Evolutionary conservation across 2,329 filamentous ascomycete genomes (phyloP).

Genomic region (Colletotrichum sp.): DNA sequence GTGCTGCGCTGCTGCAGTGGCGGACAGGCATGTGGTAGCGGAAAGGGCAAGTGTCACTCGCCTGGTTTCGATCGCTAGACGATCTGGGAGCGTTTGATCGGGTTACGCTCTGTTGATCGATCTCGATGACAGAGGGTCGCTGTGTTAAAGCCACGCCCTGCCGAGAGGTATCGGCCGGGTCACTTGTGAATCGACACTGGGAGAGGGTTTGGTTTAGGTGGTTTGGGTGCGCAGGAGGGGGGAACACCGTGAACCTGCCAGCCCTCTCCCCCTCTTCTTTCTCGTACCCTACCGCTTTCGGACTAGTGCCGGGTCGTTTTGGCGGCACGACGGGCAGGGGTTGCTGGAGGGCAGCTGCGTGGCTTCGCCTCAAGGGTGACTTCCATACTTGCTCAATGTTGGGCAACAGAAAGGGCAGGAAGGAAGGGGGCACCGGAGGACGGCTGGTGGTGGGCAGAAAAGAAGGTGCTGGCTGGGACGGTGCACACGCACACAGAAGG

Average conservation of each 20-base stretch:
- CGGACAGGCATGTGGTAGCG: conserved; percentile 10
- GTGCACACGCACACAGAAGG: not conserved
- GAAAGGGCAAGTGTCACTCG: conserved; percentile 18
- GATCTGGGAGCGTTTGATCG: conserved; percentile 24
- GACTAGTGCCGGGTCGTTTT: not conserved
- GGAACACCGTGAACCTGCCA: not conserved
- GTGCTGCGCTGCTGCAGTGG: not conserved
- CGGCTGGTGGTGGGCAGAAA: not conserved
- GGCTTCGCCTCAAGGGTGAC: not conserved
- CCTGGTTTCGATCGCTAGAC: conserved; percentile 23
- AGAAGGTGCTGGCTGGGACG: not conserved
- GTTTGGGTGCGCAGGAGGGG: not conserved
- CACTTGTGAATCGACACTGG: not conserved
- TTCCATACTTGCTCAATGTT: not conserved
- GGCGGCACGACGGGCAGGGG: not conserved
- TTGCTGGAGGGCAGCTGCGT: not conserved
- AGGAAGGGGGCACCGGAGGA: not conserved
- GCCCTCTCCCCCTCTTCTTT: not conserved
- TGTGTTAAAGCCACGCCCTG: not conserved
- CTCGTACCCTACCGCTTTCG: not conserved
- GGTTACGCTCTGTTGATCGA: conserved; percentile 25
- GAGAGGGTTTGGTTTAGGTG: not conserved
- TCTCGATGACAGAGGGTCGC: conserved; percentile 23
- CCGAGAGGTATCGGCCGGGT: not conserved
- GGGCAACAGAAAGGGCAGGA: not conserved